These are phyloP conservation scores for Globisporangium middletonii DNA, from an alignment of 352 stramenopile genomes.

Conservation along the genomic window DNA sequence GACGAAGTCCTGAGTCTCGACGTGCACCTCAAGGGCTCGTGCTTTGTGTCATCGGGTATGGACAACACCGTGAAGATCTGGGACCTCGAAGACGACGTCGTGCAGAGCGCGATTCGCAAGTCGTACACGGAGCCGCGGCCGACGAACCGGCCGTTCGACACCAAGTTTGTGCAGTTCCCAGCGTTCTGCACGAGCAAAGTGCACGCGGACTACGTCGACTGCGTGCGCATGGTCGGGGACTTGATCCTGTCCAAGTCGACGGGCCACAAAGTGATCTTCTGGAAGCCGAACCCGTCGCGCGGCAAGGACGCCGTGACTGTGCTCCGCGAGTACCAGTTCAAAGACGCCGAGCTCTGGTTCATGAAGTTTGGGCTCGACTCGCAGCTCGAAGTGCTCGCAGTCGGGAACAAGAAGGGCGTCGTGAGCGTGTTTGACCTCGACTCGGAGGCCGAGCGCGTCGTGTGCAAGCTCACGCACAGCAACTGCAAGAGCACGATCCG, in stretches of 20 bases:
- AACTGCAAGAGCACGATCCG: slow-evolving; percentile 76
- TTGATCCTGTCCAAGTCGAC: slow-evolving; percentile 81
- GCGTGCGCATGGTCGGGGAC: slow-evolving; percentile 73
- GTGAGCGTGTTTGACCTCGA: slow-evolving; percentile 79
- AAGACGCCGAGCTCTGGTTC: slow-evolving; percentile 83
- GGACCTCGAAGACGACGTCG: slow-evolving; percentile 71
- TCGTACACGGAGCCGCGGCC: slow-evolving; percentile 68
- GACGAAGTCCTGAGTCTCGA: slow-evolving; percentile 88
- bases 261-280: slow-evolving; percentile 88
- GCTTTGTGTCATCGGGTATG: slow-evolving; percentile 88
- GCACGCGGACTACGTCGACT: slow-evolving; percentile 90
- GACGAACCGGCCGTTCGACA: slow-evolving; percentile 64
- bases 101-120: slow-evolving; percentile 70
- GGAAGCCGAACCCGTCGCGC: slow-evolving; percentile 85
- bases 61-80: slow-evolving; percentile 95
- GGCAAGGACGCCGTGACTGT: slow-evolving; percentile 78
- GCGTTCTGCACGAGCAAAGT: slow-evolving; percentile 90
- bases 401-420: slow-evolving; percentile 78
- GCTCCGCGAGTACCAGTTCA: slow-evolving; percentile 77
- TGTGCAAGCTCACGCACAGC: slow-evolving; percentile 68
- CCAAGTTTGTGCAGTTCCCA: slow-evolving; percentile 87
- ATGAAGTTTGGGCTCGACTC: slow-evolving; percentile 81
- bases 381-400: slow-evolving; percentile 67
- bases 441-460: slow-evolving; percentile 53
- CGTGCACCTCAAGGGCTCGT: slow-evolving; percentile 83